Base-by-base conservation (phyloP, 352 stramenopile species). In the Phytopythium chamaehyphon region DNA sequence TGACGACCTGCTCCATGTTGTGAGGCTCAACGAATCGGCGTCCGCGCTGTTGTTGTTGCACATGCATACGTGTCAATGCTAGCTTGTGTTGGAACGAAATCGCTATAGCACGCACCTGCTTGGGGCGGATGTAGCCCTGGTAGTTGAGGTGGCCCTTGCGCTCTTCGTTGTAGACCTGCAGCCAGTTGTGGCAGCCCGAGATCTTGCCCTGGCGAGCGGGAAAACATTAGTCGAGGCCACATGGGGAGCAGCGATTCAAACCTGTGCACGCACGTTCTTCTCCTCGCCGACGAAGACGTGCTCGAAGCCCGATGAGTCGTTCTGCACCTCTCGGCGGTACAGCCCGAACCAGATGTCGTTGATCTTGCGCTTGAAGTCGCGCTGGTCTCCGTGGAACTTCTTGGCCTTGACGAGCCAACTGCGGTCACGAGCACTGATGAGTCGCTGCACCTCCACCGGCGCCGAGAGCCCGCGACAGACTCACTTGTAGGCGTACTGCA, bases 281-380 rank as follows among this genome's bases (percentile, higher is more conserved):
- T 98, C 86, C 72, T 98, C 95, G 43, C 95, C 95, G 9, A 98
- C 79, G 60, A 98, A 98, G 6, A 98, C 93, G 64, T 98, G 95
- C 59, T 98, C 95, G 61, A 98, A 98, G 24, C 93, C 94, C 6
- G 85, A 97, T 18, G 89, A 98, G 64, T 98, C 83, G 56, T 88
- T 88, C 51, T 66, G 55, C 40, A 77, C 67, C 60, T 89, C 71
- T 38, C 95, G 90, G 26, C 84, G 83, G 67, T 98, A 98, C 38
- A 98, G 56, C 2, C 93, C 84, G 61, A 98, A 98, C 94, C 95
- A 98, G 44, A 98, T 96, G 33, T 84, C 66, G 47, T 98, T 78
- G n/a, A 98, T 62, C 39, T 98, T 92, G 53, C 83, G 82, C 75
- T 94, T 93, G 68, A 96, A 95, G 4, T 71, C 79, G 6, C 67